phyloP scores from a whole-genome alignment of 2,329 filamentous ascomycete genomes.

The Curvularia verruculosa region DNA sequence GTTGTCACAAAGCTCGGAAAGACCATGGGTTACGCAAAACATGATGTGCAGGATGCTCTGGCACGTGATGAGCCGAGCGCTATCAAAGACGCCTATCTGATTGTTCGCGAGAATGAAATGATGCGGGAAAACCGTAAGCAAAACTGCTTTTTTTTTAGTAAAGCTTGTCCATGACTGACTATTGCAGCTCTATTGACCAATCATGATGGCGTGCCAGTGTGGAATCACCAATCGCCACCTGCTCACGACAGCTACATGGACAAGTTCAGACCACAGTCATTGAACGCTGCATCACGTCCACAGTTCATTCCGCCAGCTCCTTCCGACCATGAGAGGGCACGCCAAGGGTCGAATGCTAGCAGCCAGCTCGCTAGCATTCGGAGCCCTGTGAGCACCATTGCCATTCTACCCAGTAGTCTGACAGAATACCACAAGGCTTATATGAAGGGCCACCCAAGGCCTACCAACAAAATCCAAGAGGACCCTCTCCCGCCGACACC shows the following conservation, averaged over 20 bases:
- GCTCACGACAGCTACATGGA: slow-evolving; percentile 52
- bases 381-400: slow-evolving; percentile 74
- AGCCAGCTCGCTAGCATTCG: slow-evolving; percentile 49
- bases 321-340: slow-evolving; percentile 48
- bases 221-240: slow-evolving; percentile 63
- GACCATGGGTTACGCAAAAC: slow-evolving; percentile 96
- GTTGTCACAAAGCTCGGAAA: slow-evolving; percentile 96
- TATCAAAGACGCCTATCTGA: slow-evolving; percentile 98
- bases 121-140: slow-evolving; percentile 90
- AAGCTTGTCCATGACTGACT: slow-evolving; percentile 22
- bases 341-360: slow-evolving; percentile 54
- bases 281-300: slow-evolving; percentile 42
- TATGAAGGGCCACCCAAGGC: slow-evolving; percentile 69
- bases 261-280: slow-evolving; percentile 42
- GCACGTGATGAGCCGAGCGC: slow-evolving; percentile 92
- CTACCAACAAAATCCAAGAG: slow-evolving; percentile 25
- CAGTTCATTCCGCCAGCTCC: slow-evolving; percentile 36
- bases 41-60: slow-evolving; percentile 92
- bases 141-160: slow-evolving; percentile 36
- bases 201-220: slow-evolving; percentile 56
- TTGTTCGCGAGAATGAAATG: slow-evolving; percentile 95
- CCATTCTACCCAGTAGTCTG: slow-evolving; percentile 87
- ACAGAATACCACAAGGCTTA: slow-evolving; percentile 90
- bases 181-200: slow-evolving; percentile 60
- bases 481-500: slow-evolving; percentile 48